These are phyloP conservation scores for Panicum virgatum DNA, from an alignment of 202 grass and related monocot species.

Conservation along the genomic window DNA sequence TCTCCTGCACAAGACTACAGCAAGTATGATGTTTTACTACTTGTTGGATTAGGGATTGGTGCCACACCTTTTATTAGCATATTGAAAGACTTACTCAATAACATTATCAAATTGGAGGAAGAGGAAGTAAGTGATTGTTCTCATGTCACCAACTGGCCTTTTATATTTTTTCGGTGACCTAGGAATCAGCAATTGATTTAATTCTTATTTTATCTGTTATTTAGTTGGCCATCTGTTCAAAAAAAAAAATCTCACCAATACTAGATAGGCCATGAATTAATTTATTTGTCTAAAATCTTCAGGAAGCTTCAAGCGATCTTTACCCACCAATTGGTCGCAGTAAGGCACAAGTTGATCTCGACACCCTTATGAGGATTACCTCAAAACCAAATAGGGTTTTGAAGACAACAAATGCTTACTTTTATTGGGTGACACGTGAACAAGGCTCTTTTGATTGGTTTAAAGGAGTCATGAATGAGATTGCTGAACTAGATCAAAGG, in stretches of 20 bases:
- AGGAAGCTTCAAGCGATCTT: constrained; percentile 81
- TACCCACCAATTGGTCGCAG: constrained; percentile 70
- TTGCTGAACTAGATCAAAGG: constrained; percentile 85
- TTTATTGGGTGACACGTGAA: constrained; percentile 95
- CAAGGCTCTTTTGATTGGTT: constrained; percentile 99
- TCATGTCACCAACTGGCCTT: neutral
- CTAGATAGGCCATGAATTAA: neutral
- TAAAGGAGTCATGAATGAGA: constrained; percentile 95
- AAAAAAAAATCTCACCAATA: neutral
- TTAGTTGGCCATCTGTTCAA: constrained; percentile 18
- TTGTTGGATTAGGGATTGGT: constrained; percentile 89
- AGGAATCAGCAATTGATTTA: neutral
- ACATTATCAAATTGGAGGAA: constrained; percentile 88
- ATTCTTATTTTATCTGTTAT: constrained; percentile 7
- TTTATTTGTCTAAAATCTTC: constrained; percentile 22
- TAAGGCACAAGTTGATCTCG: constrained; percentile 71
- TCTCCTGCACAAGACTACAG: constrained; percentile 89
- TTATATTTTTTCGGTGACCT: neutral
- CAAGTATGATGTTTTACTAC: constrained; percentile 90
- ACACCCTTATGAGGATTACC: constrained; percentile 75
- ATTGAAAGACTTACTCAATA: constrained; percentile 92
- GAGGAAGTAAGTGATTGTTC: constrained; percentile 61
- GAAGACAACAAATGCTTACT: constrained; percentile 91
- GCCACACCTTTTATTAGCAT: constrained; percentile 97
- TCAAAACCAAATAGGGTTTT: constrained; percentile 80